These are phyloP conservation scores for Candida sojae DNA, from an alignment of 1,139 yeast genomes.

Conservation along the genomic window DNA sequence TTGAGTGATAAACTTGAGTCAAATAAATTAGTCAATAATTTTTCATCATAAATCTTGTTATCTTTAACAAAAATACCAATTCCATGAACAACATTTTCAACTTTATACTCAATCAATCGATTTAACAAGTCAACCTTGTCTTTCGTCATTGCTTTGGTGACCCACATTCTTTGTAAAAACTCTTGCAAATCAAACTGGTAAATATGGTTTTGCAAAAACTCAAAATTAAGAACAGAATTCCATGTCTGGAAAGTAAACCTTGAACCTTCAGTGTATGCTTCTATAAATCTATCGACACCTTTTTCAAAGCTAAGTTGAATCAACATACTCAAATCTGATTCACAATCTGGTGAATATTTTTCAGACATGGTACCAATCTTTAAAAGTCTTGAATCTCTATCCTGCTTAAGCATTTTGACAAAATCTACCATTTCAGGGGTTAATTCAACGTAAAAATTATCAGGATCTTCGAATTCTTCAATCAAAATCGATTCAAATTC, in stretches of 20 bases:
- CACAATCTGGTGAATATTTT: conserved; percentile 12
- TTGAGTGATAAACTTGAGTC: conserved; percentile 2
- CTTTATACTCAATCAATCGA: conserved; percentile 23
- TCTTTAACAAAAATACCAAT: conserved; percentile 19
- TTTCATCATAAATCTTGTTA: conserved; percentile 11
- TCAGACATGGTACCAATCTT: not conserved
- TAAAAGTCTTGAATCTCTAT: not conserved
- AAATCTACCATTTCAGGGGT: conserved; percentile 34
- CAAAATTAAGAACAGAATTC: conserved; percentile 32
- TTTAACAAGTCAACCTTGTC: conserved; percentile 19
- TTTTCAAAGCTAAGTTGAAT: conserved; percentile 30
- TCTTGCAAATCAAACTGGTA: conserved; percentile 20
- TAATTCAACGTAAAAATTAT: conserved; percentile 46
- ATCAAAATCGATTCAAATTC: conserved; percentile 42
- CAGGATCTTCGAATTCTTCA: conserved; percentile 54
- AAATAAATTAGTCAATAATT: conserved; percentile 16
- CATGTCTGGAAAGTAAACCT: conserved; percentile 36
- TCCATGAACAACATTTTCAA: conserved; percentile 33
- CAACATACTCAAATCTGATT: conserved; percentile 29
- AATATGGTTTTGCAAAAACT: conserved; percentile 26
- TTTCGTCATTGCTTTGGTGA: conserved; percentile 19
- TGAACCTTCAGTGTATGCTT: conserved; percentile 29
- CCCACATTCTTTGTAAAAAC: conserved; percentile 28
- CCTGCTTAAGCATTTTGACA: conserved; percentile 21
- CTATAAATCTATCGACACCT: conserved; percentile 31